Evolutionary conservation across 306 rosid genomes (phyloP), one percentile per base, ranked within the genome.

Genomic region (Prunus padus): DNA sequence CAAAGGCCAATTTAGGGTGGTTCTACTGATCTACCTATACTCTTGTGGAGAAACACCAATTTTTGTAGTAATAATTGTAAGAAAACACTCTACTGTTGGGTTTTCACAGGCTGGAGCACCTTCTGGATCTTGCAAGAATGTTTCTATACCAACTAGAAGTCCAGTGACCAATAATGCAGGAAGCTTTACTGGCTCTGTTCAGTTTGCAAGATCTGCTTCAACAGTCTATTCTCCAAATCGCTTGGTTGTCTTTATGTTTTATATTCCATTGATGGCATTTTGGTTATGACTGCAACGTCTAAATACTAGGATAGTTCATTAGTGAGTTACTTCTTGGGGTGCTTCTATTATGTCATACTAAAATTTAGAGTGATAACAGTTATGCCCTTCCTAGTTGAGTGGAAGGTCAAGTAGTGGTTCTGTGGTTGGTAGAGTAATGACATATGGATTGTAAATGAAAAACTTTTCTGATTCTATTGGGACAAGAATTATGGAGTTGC

Each of bases 181-280:
- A 80, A 86, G 93, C 86, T 90, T 92, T 83, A 89, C 89, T 22
- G 98, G 96, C 54, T 87, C 91, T 54, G 90, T 94, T 85, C 98
- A 94, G 88, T 94, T 94, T 79, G 77, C 92, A 14, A 80, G 33
- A 51, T 88, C 98, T 54, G 85, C 92, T 68, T 82, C 91, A 11
- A 78, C 83, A 4, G 75, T 75, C 73, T 81, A 52, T 79, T 79
- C 86, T 75, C 80, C 86, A 26, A 84, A 76, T 79, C 57, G 14
- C 65, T 30, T 62, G 64, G 67, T 84, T 78, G 55, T 56, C 78
- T 78, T 79, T 67, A 26, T 84, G 72, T 75, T 87, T 69, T 84
- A 33, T 81, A 79, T 91, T 56, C 83, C 77, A 46, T 71, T 88
- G 78, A 72, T 84, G 67, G 76, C 81, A 67, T 69, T 79, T 83